phyloP scores from a whole-genome alignment of 139 green algal genomes.

The Chlorokybus atmophyticus region DNA sequence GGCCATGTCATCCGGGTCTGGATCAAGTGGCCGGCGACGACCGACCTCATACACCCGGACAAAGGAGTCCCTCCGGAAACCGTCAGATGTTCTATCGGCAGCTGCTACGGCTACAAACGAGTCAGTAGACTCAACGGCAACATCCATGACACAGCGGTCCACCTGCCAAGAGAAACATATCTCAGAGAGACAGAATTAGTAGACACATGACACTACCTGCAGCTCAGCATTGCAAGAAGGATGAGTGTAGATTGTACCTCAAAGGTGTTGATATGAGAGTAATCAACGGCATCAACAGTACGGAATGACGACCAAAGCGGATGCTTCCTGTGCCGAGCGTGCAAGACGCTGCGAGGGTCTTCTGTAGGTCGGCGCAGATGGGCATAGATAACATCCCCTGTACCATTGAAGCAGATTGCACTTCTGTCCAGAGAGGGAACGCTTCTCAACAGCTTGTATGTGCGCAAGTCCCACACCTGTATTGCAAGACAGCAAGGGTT shows the following conservation, averaged over 20 bases:
- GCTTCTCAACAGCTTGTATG: conserved; percentile 42
- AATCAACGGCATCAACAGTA: conserved; percentile 46
- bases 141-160: conserved; percentile 49
- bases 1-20: too few species aligned
- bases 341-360: conserved; percentile 19
- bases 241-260: too few species aligned
- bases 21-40: too few species aligned
- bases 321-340: conserved; percentile 27
- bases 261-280: conserved; percentile 51
- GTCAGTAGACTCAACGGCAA: conserved; percentile 44
- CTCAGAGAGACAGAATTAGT: too few species aligned
- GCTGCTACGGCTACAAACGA: conserved; percentile 41
- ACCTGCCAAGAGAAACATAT: too few species aligned
- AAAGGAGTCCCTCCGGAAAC: too few species aligned
- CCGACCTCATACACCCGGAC: too few species aligned
- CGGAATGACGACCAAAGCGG: conserved; percentile 48
- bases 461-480: conserved; percentile 63
- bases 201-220: too few species aligned
- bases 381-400: conserved; percentile 35
- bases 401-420: conserved; percentile 30
- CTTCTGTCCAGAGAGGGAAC: conserved; percentile 49
- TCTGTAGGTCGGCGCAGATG: conserved; percentile 31
- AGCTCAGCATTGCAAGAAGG: too few species aligned
- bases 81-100: too few species aligned
- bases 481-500: too few species aligned